A percentile compares a stretch with the other conserved stretches of the same genome.
These are phyloP conservation scores for Geranium brycei DNA, from an alignment of 345 rosid species.

Conservation along the genomic window DNA sequence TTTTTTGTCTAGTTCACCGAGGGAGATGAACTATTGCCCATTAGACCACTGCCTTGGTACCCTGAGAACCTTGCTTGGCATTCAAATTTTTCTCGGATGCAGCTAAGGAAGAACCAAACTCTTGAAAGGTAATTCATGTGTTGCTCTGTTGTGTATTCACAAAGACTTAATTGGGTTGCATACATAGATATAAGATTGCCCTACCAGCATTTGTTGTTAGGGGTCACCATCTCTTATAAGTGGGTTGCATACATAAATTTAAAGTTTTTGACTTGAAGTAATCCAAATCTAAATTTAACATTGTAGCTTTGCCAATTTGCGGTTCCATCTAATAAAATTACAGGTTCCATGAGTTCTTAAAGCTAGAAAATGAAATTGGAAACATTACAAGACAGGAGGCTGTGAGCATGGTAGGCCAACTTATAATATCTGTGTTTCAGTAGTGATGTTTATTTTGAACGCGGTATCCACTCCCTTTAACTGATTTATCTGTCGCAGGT, in stretches of 20 bases:
- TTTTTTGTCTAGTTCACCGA: constrained; percentile 36
- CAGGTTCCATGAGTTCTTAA: constrained; percentile 92
- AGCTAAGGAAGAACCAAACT: constrained; percentile 73
- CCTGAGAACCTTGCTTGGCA: constrained; percentile 90
- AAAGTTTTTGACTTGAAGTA: constrained; percentile 1
- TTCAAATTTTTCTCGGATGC: constrained; percentile 82
- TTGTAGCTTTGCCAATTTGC: background rate
- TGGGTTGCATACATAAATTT: background rate
- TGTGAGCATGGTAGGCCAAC: constrained; percentile 77
- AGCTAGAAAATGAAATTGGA: constrained; percentile 90
- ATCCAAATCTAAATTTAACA: background rate
- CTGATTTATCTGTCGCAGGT: constrained; percentile 35
- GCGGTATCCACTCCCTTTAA: background rate
- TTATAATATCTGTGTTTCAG: background rate
- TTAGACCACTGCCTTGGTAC: constrained; percentile 86
- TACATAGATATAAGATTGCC: too few species aligned
- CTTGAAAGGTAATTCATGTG: constrained; percentile 59
- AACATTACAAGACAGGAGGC: constrained; percentile 96
- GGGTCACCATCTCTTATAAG: too few species aligned
- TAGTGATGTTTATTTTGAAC: background rate
- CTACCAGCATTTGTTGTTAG: too few species aligned
- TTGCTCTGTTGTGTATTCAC: background rate
- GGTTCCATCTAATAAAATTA: constrained; percentile 9
- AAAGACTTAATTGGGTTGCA: too few species aligned
- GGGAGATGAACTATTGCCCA: constrained; percentile 58